Conservation (phyloP, 306 rosid genomes). For the Cotoneaster glaucophyllus region DNA sequence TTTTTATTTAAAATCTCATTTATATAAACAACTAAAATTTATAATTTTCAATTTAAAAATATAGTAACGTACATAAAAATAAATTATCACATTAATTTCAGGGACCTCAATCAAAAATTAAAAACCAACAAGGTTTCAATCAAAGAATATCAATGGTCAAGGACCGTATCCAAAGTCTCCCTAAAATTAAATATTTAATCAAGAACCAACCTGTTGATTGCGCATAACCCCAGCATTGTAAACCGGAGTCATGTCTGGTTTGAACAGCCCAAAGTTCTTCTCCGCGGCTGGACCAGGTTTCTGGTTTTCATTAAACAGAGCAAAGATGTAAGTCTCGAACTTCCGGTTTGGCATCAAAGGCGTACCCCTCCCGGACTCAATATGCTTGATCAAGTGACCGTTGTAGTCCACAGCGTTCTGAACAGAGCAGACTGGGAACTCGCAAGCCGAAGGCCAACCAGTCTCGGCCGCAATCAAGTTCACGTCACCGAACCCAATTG, state of each 20-base stretch:
- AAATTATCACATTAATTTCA: too few species aligned
- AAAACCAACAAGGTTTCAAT: too few species aligned
- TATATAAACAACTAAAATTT: too few species aligned
- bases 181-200: not conserved
- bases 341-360: constrained; percentile 82
- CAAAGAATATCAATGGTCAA: too few species aligned
- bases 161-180: too few species aligned
- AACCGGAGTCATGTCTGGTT: constrained; percentile 68
- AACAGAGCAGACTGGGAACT: constrained; percentile 57
- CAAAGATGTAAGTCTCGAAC: constrained; percentile 65
- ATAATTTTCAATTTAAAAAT: too few species aligned
- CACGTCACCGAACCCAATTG: constrained; percentile 49
- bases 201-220: constrained; percentile 29
- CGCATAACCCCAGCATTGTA: constrained; percentile 58
- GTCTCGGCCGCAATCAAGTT: constrained; percentile 64
- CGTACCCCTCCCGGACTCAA: constrained; percentile 53
- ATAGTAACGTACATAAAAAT: too few species aligned
- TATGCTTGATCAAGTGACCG: constrained; percentile 40
- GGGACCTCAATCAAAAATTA: too few species aligned
- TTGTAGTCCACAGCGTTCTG: constrained; percentile 52
- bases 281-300: constrained; percentile 89
- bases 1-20: too few species aligned
- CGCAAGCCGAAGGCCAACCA: constrained; percentile 86
- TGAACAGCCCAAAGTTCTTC: constrained; percentile 76
- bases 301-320: constrained; percentile 70